Conservation (phyloP, 1,139 yeast species). For the Geotrichum europaeum region DNA sequence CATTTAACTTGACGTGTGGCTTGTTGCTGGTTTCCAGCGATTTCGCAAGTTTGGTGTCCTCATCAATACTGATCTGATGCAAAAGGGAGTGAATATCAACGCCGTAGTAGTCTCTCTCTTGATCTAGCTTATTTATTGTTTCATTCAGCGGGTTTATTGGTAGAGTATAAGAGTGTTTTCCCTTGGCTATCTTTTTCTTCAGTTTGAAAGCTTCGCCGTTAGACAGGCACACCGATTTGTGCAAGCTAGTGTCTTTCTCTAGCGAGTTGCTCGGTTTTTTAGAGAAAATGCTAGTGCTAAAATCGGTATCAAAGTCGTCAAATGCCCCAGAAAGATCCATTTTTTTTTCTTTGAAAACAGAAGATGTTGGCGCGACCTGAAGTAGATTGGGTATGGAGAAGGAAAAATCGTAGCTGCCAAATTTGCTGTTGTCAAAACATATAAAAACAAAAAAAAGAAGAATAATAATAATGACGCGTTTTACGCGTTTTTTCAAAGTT, state of each 20-base stretch:
- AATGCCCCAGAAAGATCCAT: neutral
- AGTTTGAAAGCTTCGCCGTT: conserved; percentile 13
- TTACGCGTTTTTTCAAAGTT: neutral
- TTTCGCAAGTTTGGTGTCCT: neutral
- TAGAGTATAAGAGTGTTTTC: neutral
- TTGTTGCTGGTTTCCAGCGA: neutral
- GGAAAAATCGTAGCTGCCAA: neutral
- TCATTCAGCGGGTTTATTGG: neutral
- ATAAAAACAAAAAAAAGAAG: neutral
- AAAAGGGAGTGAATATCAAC: conserved; percentile 30
- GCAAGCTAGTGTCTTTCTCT: neutral
- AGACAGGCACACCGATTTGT: conserved; percentile 11
- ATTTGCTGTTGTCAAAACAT: neutral
- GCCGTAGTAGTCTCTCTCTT: conserved; percentile 28
- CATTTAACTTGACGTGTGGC: neutral
- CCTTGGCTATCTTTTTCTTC: conserved; percentile 5
- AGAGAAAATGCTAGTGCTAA: conserved; percentile 8
- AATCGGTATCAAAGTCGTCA: conserved; percentile 8
- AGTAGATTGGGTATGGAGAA: neutral
- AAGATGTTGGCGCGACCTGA: neutral
- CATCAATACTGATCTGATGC: neutral
- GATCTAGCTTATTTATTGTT: neutral
- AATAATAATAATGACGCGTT: neutral
- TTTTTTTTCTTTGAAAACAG: neutral
- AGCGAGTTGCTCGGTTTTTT: neutral